These are phyloP conservation scores for Alnus rubra DNA, from an alignment of 306 rosid species.

Conservation along the genomic window DNA sequence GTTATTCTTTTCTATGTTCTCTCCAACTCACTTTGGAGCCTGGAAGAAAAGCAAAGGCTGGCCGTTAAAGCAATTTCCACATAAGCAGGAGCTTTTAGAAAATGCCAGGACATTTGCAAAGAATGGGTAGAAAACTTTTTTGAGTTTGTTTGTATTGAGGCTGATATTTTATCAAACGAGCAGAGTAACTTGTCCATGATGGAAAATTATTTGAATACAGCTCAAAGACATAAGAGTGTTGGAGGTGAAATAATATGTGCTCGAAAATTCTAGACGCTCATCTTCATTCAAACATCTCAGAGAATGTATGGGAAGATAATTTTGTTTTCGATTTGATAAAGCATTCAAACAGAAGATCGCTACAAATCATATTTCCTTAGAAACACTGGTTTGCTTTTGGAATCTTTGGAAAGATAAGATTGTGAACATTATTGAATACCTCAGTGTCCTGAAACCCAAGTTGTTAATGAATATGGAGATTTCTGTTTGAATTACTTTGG, in stretches of 20 bases:
- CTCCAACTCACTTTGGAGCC: constrained; percentile 63
- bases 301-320: constrained; percentile 45
- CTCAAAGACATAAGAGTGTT: constrained; percentile 36
- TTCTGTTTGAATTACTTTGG: constrained; percentile 65
- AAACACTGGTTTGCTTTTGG: too few relatives aligned
- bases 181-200: constrained; percentile 12
- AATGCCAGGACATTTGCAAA: constrained; percentile 52
- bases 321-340: constrained; percentile 27
- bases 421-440: constrained; percentile 34
- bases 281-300: constrained; percentile 31
- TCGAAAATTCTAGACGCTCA: constrained; percentile 65
- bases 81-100: constrained; percentile 46
- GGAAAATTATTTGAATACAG: constrained; percentile 36
- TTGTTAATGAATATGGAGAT: constrained; percentile 30
- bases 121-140: constrained; percentile 31
- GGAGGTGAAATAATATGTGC: constrained; percentile 57
- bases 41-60: constrained; percentile 68
- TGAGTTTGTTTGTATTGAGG: constrained; percentile 47
- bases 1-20: constrained; percentile 47
- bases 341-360: constrained; percentile 25
- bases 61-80: constrained; percentile 56
- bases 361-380: constrained; percentile 42
- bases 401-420: constrained; percentile 61
- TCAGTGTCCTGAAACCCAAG: constrained; percentile 37
- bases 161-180: constrained; percentile 43